These are phyloP conservation scores for Fusarium agapanthi DNA, from an alignment of 2,329 filamentous ascomycete species.

Conservation along the genomic window DNA sequence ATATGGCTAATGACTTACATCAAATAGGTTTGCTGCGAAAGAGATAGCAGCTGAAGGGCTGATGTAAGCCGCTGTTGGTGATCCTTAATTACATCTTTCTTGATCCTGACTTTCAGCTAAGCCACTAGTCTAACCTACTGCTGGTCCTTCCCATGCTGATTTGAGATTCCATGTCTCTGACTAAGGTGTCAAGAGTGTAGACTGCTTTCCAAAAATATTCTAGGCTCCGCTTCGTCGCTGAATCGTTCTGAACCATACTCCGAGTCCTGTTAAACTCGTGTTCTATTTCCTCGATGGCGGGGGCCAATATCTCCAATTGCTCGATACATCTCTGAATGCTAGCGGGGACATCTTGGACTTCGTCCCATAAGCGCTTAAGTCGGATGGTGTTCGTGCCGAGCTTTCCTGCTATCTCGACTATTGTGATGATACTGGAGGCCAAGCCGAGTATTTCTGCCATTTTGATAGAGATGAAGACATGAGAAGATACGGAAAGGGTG, in stretches of 20 bases:
- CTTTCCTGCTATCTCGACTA: conserved; percentile 23
- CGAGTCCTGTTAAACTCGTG: neutral
- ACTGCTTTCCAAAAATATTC: conserved; percentile 12
- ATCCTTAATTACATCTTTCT: conserved; percentile 9
- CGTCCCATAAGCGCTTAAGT: conserved; percentile 29
- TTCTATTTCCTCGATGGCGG: conserved; percentile 1
- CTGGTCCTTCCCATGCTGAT: neutral
- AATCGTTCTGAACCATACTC: neutral
- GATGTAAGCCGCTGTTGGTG: conserved; percentile 1
- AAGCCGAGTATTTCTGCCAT: conserved; percentile 31
- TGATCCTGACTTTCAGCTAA: conserved; percentile 5
- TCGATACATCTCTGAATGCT: conserved; percentile 6
- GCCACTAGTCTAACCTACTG: neutral
- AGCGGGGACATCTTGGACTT: conserved; percentile 12
- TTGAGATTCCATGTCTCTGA: conserved; percentile 3
- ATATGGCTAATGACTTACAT: neutral
- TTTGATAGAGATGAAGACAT: rapidly evolving
- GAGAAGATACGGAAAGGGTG: rapidly evolving
- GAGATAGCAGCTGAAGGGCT: neutral
- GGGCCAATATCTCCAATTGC: neutral
- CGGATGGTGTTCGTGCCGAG: conserved; percentile 3
- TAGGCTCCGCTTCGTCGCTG: neutral
- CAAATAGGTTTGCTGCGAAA: conserved; percentile 24
- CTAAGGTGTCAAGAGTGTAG: neutral
- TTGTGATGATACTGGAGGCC: conserved; percentile 23